These are phyloP conservation scores for Leptographium radiaticola DNA, from an alignment of 2,329 filamentous ascomycete species.

Conservation along the genomic window DNA sequence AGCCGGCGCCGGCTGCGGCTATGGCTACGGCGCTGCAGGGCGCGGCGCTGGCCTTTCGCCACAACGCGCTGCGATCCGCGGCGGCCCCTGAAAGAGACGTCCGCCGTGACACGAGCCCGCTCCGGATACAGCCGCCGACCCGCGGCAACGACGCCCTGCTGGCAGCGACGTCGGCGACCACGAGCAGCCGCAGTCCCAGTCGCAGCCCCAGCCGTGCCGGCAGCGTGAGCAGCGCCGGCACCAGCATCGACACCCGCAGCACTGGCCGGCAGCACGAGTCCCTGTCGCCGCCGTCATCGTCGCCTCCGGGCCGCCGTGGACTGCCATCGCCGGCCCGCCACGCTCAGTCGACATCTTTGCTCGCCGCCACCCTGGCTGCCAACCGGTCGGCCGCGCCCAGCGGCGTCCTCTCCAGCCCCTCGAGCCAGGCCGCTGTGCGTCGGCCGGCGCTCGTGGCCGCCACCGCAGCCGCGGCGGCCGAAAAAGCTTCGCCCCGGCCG, in stretches of 20 bases:
- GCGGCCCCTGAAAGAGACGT: neutral
- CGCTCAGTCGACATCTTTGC: slow-evolving; percentile 35
- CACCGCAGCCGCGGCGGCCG: neutral
- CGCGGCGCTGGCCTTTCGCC: slow-evolving; percentile 40
- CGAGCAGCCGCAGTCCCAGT: neutral
- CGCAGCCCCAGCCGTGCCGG: neutral
- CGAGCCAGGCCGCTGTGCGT: slow-evolving; percentile 14
- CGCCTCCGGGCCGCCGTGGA: neutral
- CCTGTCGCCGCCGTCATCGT: neutral
- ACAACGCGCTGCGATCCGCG: neutral
- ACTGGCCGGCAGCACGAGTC: neutral
- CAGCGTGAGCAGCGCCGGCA: slow-evolving; percentile 10
- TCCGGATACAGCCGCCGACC: neutral
- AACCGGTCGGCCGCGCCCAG: slow-evolving; percentile 42
- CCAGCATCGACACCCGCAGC: slow-evolving; percentile 2
- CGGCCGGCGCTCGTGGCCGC: neutral
- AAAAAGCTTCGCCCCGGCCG: neutral
- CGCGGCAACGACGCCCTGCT: neutral
- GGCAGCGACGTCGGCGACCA: slow-evolving; percentile 1
- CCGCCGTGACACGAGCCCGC: neutral
- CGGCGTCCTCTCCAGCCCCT: slow-evolving; percentile 23
- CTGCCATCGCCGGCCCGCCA: neutral
- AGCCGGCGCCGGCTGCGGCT: neutral
- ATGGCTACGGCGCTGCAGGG: slow-evolving; percentile 32
- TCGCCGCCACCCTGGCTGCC: slow-evolving; percentile 49